Base-by-base conservation (phyloP, 2,329 filamentous ascomycete species). In the Chaetomium strumarium region DNA sequence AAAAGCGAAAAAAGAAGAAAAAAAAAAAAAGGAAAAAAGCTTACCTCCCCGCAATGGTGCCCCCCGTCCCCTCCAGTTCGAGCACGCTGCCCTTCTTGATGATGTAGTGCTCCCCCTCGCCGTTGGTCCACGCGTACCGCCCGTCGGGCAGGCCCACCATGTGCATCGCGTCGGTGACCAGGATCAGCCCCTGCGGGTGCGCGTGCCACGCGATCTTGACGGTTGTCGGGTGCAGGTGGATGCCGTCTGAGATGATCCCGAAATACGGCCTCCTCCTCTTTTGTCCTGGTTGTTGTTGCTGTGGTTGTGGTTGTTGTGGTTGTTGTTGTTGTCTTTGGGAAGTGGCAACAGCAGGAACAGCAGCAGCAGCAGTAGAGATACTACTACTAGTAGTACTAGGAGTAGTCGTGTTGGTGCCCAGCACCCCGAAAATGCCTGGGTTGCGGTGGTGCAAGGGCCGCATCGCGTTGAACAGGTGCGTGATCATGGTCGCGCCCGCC, bases 381-480 rank as follows among this genome's bases (percentile, higher is more conserved):
- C n/a, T n/a, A n/a, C n/a, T n/a, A n/a, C n/a, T n/a, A n/a, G n/a
- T n/a, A n/a, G n/a, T n/a, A n/a, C n/a, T n/a, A n/a, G 16, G 17
- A 20, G 31, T 85, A n/a, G n/a, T n/a, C n/a, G n/a, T 79, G 9
- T 78, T 78, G 56, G 80, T 79, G 55, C 90, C 90, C 13, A 96
- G 73, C 0, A 95, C 81, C 29, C 91, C 91, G 66, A 95, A 95
- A 61, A 96, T 83, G 36, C 90, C 90, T 0, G 91, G 90, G 68
- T 96, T 90, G 53, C 91, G 86, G 74, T 96, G 90, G 68, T 93
- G 88, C 46, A 95, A 81, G 13, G 90, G 90, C 1, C 84, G 80
- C 90, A 96, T 96, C 24, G 90, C 90, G 67, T 96, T 96, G 80
- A 95, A 96, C 1, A 96, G 77, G 64, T 96, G 90, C 0, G 90